Evolutionary conservation across 2,329 filamentous ascomycete species (phyloP), one percentile per base, ranked within the genome.

Genomic region (Exophiala bonariae): DNA sequence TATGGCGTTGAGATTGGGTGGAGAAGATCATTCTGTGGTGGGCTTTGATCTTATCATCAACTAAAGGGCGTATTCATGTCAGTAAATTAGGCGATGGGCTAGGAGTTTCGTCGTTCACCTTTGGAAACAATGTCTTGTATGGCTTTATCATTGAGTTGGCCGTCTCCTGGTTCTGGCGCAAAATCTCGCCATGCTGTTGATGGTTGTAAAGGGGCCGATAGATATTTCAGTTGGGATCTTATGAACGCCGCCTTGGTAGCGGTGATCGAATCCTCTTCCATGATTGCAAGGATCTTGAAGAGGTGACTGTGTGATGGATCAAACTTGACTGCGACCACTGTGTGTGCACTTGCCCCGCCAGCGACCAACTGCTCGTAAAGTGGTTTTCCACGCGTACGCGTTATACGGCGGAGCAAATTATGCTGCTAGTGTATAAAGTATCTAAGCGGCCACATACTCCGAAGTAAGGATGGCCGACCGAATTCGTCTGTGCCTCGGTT

Each of bases 11-110:
- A 31, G 78, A 77, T 56, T 79, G 74, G 1, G 71, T 70, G 36
- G 74, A 74, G 64, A 79, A 80, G 32, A 77, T 73, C 45, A 72
- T 65, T 38, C 75, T 76, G 52, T 73, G 74, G 61, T 81, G 77
- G 33, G 77, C 71, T 49, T 73, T 74, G 44, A 79, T 61, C 30
- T 70, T 67, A 26, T 69, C 66, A 50, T 80, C 80, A 14, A 79
- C 77, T 78, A 45, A 36, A n/a, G n/a, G 23, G 6, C 11, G 23
- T 26, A 11, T 26, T 26, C 23, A 11, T 11, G 23, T 26, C 23
- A 26, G 23, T 11, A 11, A 26, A 26, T 6, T 26, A 9, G 16
- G 23, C 35, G 17, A 10, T 11, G 30, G 11, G 20, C 6, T 11
- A 17, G 22, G 11, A 22, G 17, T 8, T 3, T 9, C 16, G 16